Evolutionary conservation across 1,139 yeast species (phyloP), one percentile per base, ranked within the genome.

Genomic region (Hyphopichia buzzinii): DNA sequence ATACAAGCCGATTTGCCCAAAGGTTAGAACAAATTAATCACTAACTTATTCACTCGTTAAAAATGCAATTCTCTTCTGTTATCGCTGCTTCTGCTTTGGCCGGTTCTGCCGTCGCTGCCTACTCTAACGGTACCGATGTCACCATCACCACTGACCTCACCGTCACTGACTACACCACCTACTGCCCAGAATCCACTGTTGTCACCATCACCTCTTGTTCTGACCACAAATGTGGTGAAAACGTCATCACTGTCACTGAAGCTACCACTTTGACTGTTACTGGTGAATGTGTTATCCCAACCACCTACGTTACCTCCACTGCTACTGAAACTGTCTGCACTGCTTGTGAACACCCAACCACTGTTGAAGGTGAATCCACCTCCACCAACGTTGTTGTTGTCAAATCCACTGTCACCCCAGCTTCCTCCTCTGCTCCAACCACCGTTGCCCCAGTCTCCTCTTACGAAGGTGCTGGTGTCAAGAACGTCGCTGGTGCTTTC

Each of bases 211-310:
- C 64, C 71, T 64, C 64, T 68, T 32, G 35, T 32, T 10, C 30
- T 21, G 26, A 12, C 13, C 23, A 26, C 12, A 27, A 17, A 5
- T 32, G 35, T 32, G 27, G 17, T 14, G 30, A 30, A 26, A 64
- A 63, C 61, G 64, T 72, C 57, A 57, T 67, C 60, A 67, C 72
- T 40, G 70, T 67, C 52, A 56, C 69, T 41, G 72, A 64, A 49
- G 67, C 72, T 40, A 67, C 73, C 58, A 67, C 73, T 47, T 55
- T 67, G 50, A 67, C 72, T 55, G 55, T 67, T 63, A 64, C 71
- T 43, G 73, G 72, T 56, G 67, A 64, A 49, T 66, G 72, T 57
- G 64, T 70, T 57, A 54, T 67, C 63, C 71, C 72, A 61, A 67
- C 73, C 62, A 66, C 72, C 53, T 59, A 59, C 62, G 55, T 58